Conservation (phyloP, 2,329 filamentous ascomycete genomes). For the Colletotrichum sp. region DNA sequence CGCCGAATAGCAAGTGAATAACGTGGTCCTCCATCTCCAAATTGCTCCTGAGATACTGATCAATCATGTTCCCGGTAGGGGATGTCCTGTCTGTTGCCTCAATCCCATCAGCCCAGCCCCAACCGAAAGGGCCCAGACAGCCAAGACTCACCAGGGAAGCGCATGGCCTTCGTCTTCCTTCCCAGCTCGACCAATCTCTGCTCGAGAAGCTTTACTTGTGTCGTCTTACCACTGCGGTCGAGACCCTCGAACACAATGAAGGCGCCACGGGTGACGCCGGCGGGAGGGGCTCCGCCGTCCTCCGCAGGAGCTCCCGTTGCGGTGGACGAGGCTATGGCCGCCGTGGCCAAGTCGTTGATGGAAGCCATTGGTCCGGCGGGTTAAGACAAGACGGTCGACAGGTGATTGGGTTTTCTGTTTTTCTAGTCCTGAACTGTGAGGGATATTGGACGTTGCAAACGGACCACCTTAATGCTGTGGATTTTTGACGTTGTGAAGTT, state of each 20-base stretch:
- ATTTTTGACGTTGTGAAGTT: not conserved
- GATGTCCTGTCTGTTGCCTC: constrained; percentile 72
- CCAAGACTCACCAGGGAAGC: constrained; percentile 55
- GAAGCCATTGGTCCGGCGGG: constrained; percentile 41
- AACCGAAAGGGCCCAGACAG: not conserved
- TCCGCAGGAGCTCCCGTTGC: not conserved
- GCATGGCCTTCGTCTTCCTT: constrained; percentile 55
- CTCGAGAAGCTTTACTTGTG: constrained; percentile 77
- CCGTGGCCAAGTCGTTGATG: constrained; percentile 54
- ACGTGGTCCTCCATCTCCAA: constrained; percentile 83
- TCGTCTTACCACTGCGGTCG: constrained; percentile 90
- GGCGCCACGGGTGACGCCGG: constrained; percentile 59
- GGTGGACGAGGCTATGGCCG: constrained; percentile 48
- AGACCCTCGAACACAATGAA: constrained; percentile 88
- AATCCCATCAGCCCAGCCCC: not conserved
- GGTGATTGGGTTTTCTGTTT: not conserved
- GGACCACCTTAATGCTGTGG: not conserved
- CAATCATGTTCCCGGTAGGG: constrained; percentile 85
- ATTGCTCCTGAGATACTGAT: constrained; percentile 77
- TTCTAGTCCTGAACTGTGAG: not conserved
- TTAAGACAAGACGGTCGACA: not conserved
- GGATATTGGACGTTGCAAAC: not conserved
- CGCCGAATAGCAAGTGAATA: constrained; percentile 88
- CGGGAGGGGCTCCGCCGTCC: not conserved
- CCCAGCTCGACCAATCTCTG: constrained; percentile 55